Evolutionary conservation across 768 basidiomycete species (phyloP), one percentile per base, ranked within the genome.

Genomic region (Lactarius sanguifluus): DNA sequence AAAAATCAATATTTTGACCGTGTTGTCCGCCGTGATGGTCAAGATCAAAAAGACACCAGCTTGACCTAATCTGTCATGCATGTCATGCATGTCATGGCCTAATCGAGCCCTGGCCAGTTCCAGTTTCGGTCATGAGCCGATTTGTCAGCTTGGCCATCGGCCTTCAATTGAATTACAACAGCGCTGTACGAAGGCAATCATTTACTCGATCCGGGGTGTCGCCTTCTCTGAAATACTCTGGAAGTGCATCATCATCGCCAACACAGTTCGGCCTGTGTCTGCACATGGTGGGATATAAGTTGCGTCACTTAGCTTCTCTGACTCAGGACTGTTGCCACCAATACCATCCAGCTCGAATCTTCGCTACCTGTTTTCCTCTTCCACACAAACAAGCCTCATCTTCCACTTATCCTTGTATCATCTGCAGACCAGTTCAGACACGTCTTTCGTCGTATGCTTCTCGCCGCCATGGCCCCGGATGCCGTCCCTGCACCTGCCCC

Each of bases 351-450:
- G 32, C 45, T 66, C 61, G 65, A 50, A 25, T 43, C 61, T 1
- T 55, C 59, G 12, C 13, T 64, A 5, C 66, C 66, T 41, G 62
- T 59, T 13, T 68, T 68, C 34, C 67, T 59, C 6, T 71, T 71
- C 32, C 56, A 71, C 50, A 69, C 70, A 8, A 66, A 66, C 66
- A 68, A 72, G 30, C 68, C 71, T 30, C 77, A 73, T 40, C 71
- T 76, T 3, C 77, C 78, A 12, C 78, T 82, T 59, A 84, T 86
- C 40, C 80, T 80, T 0, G 76, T 84, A 43, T 79, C 86, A 1
- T 69, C 84, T 4, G 74, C 76, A 61, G 81, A 84, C 50, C 85
- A 89, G 71, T 88, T 90, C 70, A 79, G 78, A 64, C 71, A 67
- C 70, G 67, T 72, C 61, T 62, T 69, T 23, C 68, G 62, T 62